A percentile compares a stretch with the other conserved stretches of the same genome.
Conservation (phyloP, 192 early-diverging fungal genomes). For the Entophlyctis helioformis region DNA sequence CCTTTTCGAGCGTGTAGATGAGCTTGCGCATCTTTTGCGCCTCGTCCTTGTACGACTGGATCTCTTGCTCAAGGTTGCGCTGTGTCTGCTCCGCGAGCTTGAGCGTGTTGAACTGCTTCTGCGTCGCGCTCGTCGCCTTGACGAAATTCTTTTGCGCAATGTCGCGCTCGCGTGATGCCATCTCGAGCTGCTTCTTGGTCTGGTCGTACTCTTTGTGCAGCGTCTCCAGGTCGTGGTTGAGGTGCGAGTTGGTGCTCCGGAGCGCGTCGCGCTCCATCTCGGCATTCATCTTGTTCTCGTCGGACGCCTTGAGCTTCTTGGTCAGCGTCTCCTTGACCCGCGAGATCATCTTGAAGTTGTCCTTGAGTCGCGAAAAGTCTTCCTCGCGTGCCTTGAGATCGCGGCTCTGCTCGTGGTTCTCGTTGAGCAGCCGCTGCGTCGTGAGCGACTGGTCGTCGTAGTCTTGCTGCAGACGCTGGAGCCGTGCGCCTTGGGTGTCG, state of each 20-base stretch:
- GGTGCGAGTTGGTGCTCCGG: constrained; percentile 22
- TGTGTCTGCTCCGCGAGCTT: constrained; percentile 49
- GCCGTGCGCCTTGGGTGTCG: constrained; percentile 14
- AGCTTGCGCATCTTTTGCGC: constrained; percentile 52
- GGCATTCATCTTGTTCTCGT: constrained; percentile 34
- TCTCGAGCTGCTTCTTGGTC: constrained; percentile 27
- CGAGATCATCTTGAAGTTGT: constrained; percentile 20
- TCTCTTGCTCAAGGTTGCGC: constrained; percentile 48
- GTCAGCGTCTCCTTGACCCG: constrained; percentile 26
- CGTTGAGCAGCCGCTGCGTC: constrained; percentile 19
- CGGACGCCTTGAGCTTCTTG: constrained; percentile 32
- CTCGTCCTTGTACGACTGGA: constrained; percentile 44
- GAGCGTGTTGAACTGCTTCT: constrained; percentile 37
- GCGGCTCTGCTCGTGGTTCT: constrained; percentile 27
- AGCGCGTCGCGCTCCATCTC: constrained; percentile 38
- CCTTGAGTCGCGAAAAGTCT: constrained; percentile 25
- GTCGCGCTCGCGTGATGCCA: constrained; percentile 37
- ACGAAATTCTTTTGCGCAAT: constrained; percentile 47
- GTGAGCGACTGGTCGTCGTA: constrained; percentile 33
- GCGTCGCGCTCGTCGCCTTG: constrained; percentile 35
- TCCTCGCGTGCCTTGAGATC: constrained; percentile 37
- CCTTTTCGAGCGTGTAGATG: constrained; percentile 47
- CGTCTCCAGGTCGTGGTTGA: constrained; percentile 30
- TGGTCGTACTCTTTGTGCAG: constrained; percentile 22
- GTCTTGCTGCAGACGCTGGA: constrained; percentile 27